Base-by-base conservation (phyloP, 2,329 filamentous ascomycete genomes). In the Didymella glomerata region DNA sequence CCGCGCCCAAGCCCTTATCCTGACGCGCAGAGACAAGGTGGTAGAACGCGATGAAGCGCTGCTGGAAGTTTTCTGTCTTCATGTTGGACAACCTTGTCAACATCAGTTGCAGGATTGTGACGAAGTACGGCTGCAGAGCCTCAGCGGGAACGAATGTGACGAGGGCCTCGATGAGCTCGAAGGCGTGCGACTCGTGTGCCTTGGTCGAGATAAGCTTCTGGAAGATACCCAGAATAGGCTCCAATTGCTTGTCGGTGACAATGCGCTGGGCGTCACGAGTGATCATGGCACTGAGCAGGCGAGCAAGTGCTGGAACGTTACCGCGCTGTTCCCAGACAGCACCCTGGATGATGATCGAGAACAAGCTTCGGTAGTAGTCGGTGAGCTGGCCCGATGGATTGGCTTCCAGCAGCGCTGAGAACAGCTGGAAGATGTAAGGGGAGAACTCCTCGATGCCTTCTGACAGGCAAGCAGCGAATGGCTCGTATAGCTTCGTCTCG, bases 361-460 rank as follows among this genome's bases (percentile, higher is more conserved):
- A 85, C 45, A 99, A 82, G 7, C 86, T 85, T 76, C 91, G 89
- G 82, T 96, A 97, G 73, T 92, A 90, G 25, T 87, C 85, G 2
- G 93, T 91, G 28, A 98, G 83, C 9, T 89, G 84, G n/a, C 87
- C 89, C 0, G 89, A 85, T 0, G 92, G 90, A 69, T 95, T 94
- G 8, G 90, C 87, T 78, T 98, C 94, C 3, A 99, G 85, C 14
- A 99, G 85, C 51, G 94, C 91, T 2, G 94, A 92, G 64, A 98
- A 91, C 34, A 99, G 86, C 76, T 99, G 95, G 83, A 99, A 97
- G 53, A 98, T 88, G 69, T 98, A 99, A 5, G 94, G 95, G 73
- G 92, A 90, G 74, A 99, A 99, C 79, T 99, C 95, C 66, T 93
- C 89, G 25, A 98, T 89, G 70, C 95, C 92, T 64, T 91, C 89